phyloP scores from a whole-genome alignment of 192 early-diverging fungal species.

The Backusella westeae region DNA sequence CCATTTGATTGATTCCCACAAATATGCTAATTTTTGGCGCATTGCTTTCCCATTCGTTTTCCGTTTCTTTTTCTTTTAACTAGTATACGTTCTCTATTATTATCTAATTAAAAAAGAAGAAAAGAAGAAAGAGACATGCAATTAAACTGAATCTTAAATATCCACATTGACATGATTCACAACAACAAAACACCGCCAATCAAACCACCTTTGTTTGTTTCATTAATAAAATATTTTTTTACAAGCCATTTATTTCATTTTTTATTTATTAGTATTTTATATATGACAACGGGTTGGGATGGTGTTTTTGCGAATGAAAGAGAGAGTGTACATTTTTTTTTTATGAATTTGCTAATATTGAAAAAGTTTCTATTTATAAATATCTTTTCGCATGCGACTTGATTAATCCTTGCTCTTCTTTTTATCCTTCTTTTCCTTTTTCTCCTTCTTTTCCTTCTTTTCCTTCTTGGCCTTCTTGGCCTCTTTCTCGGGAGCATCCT shows the following conservation, averaged over 20 bases:
- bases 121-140: neutral
- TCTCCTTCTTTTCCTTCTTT: conserved; percentile 46
- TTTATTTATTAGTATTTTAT: neutral
- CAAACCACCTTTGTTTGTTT: neutral
- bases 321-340: neutral
- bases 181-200: neutral
- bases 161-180: neutral
- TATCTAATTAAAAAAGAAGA: neutral
- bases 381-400: neutral
- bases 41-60: neutral
- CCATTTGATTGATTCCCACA: neutral
- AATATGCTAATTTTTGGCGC: neutral
- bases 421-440: conserved; percentile 43
- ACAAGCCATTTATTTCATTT: neutral
- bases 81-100: too few relatives aligned
- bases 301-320: neutral
- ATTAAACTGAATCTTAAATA: neutral
- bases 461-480: conserved; percentile 42
- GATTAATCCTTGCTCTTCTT: conserved; percentile 38
- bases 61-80: neutral
- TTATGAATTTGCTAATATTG: conserved; percentile 5
- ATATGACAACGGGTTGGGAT: neutral
- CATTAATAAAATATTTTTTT: neutral
- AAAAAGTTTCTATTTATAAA: conserved; percentile 4
- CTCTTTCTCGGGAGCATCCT: conserved; percentile 23